A percentile compares a stretch with the other conserved stretches of the same genome.
Conservation (phyloP, 1,139 yeast genomes). For the Sugiyamaella neomexicana region DNA sequence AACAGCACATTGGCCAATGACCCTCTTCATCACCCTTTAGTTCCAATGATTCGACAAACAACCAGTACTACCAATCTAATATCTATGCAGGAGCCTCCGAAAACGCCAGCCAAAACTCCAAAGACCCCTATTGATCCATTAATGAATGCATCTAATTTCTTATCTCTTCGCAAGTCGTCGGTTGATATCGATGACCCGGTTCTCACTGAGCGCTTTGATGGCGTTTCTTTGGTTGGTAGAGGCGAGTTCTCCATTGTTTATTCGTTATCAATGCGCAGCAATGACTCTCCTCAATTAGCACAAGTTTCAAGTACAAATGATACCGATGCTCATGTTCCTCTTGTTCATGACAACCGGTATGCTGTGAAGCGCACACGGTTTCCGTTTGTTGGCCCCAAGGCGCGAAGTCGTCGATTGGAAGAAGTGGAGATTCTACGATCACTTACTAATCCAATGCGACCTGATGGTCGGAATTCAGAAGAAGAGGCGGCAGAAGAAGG, state of each 20-base stretch:
- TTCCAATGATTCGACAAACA: constrained; percentile 17
- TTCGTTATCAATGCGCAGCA: constrained; percentile 34
- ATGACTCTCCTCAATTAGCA: constrained; percentile 32
- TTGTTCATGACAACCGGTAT: constrained; percentile 41
- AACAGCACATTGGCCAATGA: not conserved
- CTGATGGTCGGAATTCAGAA: constrained; percentile 32
- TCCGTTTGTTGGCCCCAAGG: constrained; percentile 53
- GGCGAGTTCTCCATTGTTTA: constrained; percentile 92
- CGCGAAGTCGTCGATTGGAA: constrained; percentile 53
- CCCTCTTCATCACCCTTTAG: not conserved
- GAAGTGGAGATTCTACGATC: constrained; percentile 56
- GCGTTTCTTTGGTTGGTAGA: constrained; percentile 68
- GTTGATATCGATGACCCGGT: constrained; percentile 22
- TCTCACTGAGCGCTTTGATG: constrained; percentile 56
- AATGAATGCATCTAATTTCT: constrained; percentile 11
- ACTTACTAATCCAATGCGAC: constrained; percentile 36
- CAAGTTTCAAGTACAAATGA: constrained; percentile 26
- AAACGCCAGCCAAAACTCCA: constrained; percentile 31
- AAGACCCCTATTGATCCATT: constrained; percentile 29
- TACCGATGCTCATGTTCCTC: constrained; percentile 12
- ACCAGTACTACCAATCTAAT: constrained; percentile 10
- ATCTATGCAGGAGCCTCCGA: constrained; percentile 20
- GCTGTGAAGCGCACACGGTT: constrained; percentile 85
- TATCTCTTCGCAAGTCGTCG: constrained; percentile 14
- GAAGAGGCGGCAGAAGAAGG: constrained; percentile 75